phyloP scores from a whole-genome alignment of 768 basidiomycete species.

The Tremella mesenterica region DNA sequence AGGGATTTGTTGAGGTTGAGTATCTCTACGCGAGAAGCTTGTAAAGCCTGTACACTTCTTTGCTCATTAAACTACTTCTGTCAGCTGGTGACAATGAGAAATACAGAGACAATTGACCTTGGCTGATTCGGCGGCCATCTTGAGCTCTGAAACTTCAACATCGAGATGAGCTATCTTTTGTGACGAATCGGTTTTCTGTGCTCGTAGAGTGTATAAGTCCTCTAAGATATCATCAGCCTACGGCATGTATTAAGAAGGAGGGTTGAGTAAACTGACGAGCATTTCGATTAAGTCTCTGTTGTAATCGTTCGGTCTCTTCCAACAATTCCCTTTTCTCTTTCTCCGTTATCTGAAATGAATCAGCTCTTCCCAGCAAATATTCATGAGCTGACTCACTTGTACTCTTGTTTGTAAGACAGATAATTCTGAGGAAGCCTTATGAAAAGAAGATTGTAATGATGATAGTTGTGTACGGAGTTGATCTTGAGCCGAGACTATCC shows the following conservation, averaged over 20 bases:
- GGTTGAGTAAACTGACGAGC: slow-evolving; percentile 62
- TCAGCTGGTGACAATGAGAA: not conserved
- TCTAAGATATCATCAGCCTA: slow-evolving; percentile 15
- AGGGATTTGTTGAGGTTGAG: slow-evolving; percentile 65
- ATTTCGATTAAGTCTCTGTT: slow-evolving; percentile 63
- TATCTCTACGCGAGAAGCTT: slow-evolving; percentile 66
- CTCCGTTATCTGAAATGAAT: slow-evolving; percentile 62
- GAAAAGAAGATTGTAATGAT: slow-evolving; percentile 21
- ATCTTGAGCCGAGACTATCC: slow-evolving; percentile 18
- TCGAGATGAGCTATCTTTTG: slow-evolving; percentile 54
- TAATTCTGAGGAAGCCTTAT: slow-evolving; percentile 50
- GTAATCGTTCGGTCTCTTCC: slow-evolving; percentile 69
- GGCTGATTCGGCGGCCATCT: slow-evolving; percentile 58
- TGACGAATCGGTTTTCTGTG: slow-evolving; percentile 20
- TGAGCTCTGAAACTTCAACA: slow-evolving; percentile 32
- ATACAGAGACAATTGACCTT: slow-evolving; percentile 50
- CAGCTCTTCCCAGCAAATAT: slow-evolving; percentile 23
- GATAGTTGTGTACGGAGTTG: slow-evolving; percentile 31
- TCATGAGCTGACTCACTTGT: slow-evolving; percentile 53
- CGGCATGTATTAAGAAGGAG: too few relatives aligned
- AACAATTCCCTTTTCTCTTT: slow-evolving; percentile 85
- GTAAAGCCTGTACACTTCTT: slow-evolving; percentile 69
- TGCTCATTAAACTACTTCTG: slow-evolving; percentile 69
- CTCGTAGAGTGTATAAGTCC: slow-evolving; percentile 22
- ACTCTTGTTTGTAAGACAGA: slow-evolving; percentile 55